A percentile compares a stretch with the other conserved stretches of the same genome.
phyloP scores from a whole-genome alignment of 441 rosid species.

The Populus hybrid region DNA sequence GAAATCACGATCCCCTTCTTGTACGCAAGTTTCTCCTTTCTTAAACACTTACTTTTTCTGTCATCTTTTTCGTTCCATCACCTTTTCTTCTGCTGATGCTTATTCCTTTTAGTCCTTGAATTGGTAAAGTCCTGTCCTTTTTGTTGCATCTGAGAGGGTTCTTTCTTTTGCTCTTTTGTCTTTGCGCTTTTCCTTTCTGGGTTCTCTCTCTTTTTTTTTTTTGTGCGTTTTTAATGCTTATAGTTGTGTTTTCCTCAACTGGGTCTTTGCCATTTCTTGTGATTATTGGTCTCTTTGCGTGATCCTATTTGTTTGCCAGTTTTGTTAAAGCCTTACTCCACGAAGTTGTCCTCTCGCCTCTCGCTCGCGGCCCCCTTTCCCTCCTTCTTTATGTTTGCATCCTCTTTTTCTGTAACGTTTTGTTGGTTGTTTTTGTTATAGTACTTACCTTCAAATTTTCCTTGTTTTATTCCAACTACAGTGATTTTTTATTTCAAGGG shows the following conservation, averaged over 20 bases:
- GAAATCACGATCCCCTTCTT: conserved; percentile 55
- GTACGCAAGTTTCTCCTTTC: conserved; percentile 43
- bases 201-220: conserved; percentile 12
- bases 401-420: background rate
- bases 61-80: conserved; percentile 6
- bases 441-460: background rate
- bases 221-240: conserved; percentile 18
- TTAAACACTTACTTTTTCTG: conserved; percentile 15
- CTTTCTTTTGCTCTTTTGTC: conserved; percentile 10
- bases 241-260: conserved; percentile 20
- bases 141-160: conserved; percentile 29
- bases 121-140: conserved; percentile 34
- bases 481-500: conserved; percentile 29
- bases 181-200: conserved; percentile 23
- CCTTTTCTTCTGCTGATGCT: conserved; percentile 17
- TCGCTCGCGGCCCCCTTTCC: background rate
- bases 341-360: background rate
- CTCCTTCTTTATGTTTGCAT: background rate
- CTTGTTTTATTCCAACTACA: background rate
- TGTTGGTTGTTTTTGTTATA: background rate
- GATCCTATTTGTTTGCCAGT: background rate
- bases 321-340: background rate
- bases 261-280: conserved; percentile 32
- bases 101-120: conserved; percentile 17
- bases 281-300: conserved; percentile 14